Conservation (phyloP, 495 filamentous ascomycete genomes). For the Penicillium ucsense region DNA sequence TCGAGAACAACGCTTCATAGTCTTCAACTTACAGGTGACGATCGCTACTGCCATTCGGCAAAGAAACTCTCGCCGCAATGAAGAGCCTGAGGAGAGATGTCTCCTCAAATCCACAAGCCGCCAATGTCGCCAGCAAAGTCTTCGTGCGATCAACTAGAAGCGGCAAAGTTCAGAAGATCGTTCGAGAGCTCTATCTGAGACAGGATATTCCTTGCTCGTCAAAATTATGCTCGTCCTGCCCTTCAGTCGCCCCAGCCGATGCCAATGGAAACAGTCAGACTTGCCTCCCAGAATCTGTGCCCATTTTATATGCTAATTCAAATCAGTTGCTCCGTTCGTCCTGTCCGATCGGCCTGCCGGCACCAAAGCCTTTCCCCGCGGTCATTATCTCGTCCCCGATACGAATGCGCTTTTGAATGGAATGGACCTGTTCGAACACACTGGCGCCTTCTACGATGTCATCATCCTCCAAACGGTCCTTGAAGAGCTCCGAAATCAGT, state of each 20-base stretch:
- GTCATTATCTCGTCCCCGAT: slow-evolving; percentile 92
- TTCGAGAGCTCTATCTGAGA: slow-evolving; percentile 88
- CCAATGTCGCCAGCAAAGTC: slow-evolving; percentile 81
- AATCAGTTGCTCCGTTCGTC: slow-evolving; percentile 64
- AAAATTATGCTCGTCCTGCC: slow-evolving; percentile 68
- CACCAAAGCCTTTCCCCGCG: slow-evolving; percentile 68
- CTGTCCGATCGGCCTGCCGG: slow-evolving; percentile 80
- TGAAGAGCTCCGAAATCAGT: slow-evolving; percentile 89
- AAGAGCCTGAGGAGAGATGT: slow-evolving; percentile 77
- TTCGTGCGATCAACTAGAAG: slow-evolving; percentile 87
- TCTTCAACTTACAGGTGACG: slow-evolving; percentile 1
- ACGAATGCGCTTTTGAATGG: slow-evolving; percentile 93
- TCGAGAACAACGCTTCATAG: slow-evolving; percentile 8
- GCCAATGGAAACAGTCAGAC: slow-evolving; percentile 62
- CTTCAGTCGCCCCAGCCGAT: slow-evolving; percentile 59
- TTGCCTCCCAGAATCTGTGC: neutral
- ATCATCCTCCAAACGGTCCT: slow-evolving; percentile 91
- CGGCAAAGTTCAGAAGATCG: slow-evolving; percentile 98
- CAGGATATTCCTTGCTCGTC: slow-evolving; percentile 98
- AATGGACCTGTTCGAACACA: slow-evolving; percentile 93
- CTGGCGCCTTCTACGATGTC: slow-evolving; percentile 86
- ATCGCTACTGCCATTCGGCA: slow-evolving; percentile 4
- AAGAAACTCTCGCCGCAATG: slow-evolving; percentile 45
- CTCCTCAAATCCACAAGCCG: slow-evolving; percentile 55
- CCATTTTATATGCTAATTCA: slow-evolving; percentile 16